Conservation (phyloP, 768 basidiomycete genomes). For the Kwoniella newhampshirensis region DNA sequence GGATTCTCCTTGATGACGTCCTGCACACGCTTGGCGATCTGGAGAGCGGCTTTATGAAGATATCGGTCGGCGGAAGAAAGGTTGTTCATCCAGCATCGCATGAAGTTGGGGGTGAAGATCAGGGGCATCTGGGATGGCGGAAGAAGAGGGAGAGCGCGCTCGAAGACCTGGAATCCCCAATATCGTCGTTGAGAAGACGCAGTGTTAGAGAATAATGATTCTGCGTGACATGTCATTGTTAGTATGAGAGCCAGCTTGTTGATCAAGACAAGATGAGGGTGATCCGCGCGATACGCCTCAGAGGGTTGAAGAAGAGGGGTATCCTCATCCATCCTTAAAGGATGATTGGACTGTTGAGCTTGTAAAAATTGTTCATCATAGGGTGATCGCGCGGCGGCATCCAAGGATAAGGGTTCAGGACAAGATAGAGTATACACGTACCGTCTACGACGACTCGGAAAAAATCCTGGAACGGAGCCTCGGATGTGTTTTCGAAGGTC, state of each 20-base stretch:
- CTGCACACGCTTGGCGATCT: conserved; percentile 77
- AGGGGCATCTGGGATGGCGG: conserved; percentile 69
- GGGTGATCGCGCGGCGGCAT: too few species aligned
- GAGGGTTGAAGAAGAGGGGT: too few species aligned
- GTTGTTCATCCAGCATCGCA: conserved; percentile 96
- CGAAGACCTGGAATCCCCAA: conserved; percentile 93
- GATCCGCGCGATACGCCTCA: background rate
- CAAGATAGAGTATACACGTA: conserved; percentile 51
- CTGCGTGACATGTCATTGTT: conserved; percentile 55
- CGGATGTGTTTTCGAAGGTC: conserved; percentile 51
- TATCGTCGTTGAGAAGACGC: conserved; percentile 85
- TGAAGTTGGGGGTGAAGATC: conserved; percentile 91
- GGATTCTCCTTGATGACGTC: conserved; percentile 72
- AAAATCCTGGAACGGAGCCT: conserved; percentile 81
- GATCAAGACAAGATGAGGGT: background rate
- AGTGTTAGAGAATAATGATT: conserved; percentile 78
- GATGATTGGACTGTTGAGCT: background rate
- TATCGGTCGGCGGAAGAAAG: conserved; percentile 82
- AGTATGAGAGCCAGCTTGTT: background rate
- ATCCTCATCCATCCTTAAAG: too few species aligned
- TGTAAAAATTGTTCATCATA: background rate
- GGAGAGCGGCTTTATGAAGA: conserved; percentile 80
- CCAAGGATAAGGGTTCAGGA: background rate
- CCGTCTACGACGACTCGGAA: conserved; percentile 89
- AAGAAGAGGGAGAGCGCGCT: conserved; percentile 70